Percentiles rank a stretch among this genome's conserved stretches.
These are phyloP conservation scores for Citrus medica DNA, from an alignment of 345 rosid species.

Conservation along the genomic window DNA sequence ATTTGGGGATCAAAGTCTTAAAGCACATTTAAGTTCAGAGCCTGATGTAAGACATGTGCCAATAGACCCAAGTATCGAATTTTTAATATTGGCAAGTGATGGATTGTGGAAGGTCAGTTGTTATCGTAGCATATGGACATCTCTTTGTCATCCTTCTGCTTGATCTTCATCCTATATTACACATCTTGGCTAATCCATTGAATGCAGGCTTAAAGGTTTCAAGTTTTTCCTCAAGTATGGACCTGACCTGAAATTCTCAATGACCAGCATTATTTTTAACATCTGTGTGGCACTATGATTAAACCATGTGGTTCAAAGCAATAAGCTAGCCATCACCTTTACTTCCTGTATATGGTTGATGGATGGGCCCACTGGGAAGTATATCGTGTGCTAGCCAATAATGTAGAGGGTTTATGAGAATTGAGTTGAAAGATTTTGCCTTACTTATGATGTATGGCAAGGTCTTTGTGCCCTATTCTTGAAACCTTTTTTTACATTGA, in stretches of 20 bases:
- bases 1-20: constrained; percentile 59
- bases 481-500: no score
- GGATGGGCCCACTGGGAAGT: neutral
- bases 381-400: neutral
- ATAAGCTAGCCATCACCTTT: neutral
- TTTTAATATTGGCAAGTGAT: constrained; percentile 55
- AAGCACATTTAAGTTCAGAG: constrained; percentile 59
- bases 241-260: neutral
- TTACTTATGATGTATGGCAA: no score
- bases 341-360: neutral
- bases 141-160: neutral
- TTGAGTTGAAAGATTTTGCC: neutral
- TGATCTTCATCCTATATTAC: neutral
- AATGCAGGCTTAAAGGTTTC: neutral
- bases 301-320: neutral
- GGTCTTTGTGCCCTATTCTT: no score
- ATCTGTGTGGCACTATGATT: neutral
- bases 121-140: neutral
- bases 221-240: neutral
- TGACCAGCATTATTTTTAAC: neutral
- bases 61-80: constrained; percentile 37
- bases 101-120: constrained; percentile 65
- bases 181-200: neutral
- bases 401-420: neutral
- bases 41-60: constrained; percentile 49